Evolutionary conservation across 768 basidiomycete species (phyloP).

Genomic region (Cystobasidium tubakii): DNA sequence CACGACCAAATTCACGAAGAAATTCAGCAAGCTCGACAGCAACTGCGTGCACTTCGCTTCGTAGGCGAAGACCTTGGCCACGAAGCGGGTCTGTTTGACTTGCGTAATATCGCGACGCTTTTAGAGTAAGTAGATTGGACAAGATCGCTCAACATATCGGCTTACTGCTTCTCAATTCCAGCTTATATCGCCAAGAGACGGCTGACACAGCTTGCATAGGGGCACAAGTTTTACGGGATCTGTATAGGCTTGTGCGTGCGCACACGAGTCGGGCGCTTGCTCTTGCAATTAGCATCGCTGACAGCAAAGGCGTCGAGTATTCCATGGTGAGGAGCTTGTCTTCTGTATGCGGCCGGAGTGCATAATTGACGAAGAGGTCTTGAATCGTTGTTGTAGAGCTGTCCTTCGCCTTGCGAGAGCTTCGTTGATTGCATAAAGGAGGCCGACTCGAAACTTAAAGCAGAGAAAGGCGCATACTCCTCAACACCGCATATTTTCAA

Average conservation of each 20-base stretch:
- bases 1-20: conserved; percentile 2
- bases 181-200: conserved; percentile 13
- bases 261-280: neutral
- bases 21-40: conserved; percentile 5
- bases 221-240: neutral
- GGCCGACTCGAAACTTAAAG: too few species aligned
- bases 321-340: neutral
- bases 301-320: neutral
- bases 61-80: neutral
- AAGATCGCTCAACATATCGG: neutral
- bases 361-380: neutral
- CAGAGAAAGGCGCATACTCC: too few species aligned
- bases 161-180: neutral
- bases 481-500: neutral
- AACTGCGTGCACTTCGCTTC: neutral
- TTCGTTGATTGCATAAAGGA: too few species aligned
- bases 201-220: neutral
- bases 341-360: neutral
- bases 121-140: neutral
- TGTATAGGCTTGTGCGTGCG: neutral
- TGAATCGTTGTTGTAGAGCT: too few species aligned
- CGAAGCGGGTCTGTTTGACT: conserved; percentile 1
- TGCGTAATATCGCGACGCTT: neutral
- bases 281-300: neutral
- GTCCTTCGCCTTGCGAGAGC: too few species aligned